Percentiles rank a stretch among this genome's conserved stretches.
Conservation (phyloP, 495 filamentous ascomycete species). For the Recurvomyces mirabilis region DNA sequence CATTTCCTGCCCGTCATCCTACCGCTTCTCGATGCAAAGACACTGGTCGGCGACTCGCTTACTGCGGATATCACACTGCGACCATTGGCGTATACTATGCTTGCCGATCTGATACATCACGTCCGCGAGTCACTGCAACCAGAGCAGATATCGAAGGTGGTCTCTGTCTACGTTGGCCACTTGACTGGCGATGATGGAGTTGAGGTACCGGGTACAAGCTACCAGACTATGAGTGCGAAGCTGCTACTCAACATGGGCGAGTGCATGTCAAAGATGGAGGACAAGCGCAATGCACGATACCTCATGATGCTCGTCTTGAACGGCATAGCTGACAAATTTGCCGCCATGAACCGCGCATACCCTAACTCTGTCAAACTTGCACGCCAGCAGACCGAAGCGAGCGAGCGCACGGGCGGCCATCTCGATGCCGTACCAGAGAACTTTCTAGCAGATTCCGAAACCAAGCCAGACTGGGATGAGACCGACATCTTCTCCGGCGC, state of each 20-base stretch:
- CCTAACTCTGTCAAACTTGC: slow-evolving; percentile 82
- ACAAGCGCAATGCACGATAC: slow-evolving; percentile 87
- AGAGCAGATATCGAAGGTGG: slow-evolving; percentile 85
- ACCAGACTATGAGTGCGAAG: slow-evolving; percentile 99
- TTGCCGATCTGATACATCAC: slow-evolving; percentile 95
- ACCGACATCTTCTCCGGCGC: slow-evolving; percentile 96
- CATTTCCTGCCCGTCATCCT: slow-evolving; percentile 94
- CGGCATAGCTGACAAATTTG: slow-evolving; percentile 96
- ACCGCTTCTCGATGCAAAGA: slow-evolving; percentile 84
- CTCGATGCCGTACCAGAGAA: slow-evolving; percentile 63
- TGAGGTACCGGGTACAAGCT: slow-evolving; percentile 85
- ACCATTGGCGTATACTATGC: slow-evolving; percentile 94
- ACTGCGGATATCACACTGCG: slow-evolving; percentile 96
- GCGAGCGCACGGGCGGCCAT: slow-evolving; percentile 13
- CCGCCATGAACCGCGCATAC: slow-evolving; percentile 94
- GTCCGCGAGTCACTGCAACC: slow-evolving; percentile 73
- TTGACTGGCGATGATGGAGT: slow-evolving; percentile 62
- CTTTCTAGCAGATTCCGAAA: slow-evolving; percentile 68
- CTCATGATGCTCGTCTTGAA: slow-evolving; percentile 96
- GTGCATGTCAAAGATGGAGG: slow-evolving; percentile 79
- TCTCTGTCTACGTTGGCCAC: slow-evolving; percentile 94
- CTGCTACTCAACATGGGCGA: slow-evolving; percentile 94
- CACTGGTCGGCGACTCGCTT: slow-evolving; percentile 86
- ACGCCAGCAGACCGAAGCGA: slow-evolving; percentile 33
- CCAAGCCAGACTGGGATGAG: slow-evolving; percentile 87